Base-by-base conservation (phyloP, 2,329 filamentous ascomycete genomes). In the Dactylella cylindrospora region DNA sequence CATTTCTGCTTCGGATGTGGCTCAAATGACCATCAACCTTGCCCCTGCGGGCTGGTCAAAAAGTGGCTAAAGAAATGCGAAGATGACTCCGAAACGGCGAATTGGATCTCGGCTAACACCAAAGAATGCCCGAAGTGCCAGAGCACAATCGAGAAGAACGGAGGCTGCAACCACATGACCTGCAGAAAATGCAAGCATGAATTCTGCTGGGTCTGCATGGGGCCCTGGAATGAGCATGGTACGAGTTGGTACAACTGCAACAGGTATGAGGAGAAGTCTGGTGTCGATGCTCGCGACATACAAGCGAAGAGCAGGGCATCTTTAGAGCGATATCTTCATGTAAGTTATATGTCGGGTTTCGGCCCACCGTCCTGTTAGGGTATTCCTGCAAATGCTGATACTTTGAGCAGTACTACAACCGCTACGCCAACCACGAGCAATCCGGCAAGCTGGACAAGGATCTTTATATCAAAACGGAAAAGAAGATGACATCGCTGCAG, bases 141-240 rank as follows among this genome's bases (percentile, higher is more conserved):
- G 68, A 97, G 91, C 1, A 98, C 93, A 0, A 98, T 98, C 36
- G 93, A 98, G 75, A 98, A 98, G 81, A 98, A 98, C 67, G 90
- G 90, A 46, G 90, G 90, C 2, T 96, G 90, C 76, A 96, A 96
- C 75, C 90, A 96, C 73, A 96, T 96, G 90, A 96, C 90, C 0
- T 96, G 90, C 72, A 80, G 90, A 53, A 96, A 96, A 73, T 96
- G 90, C 76, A 89, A 90, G 70, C 85, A 96, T 71, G 90, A 96
- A 71, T 96, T 98, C 71, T 98, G 93, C 76, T 98, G 93, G 93
- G 97, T 98, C 87, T 98, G 93, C 71, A 98, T 98, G 93, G 93
- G 93, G 0, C 78, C 95, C 0, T 98, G 93, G 93, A 94, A 90
- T 0, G 93, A 98, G 74, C 93, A 98, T 72, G 93, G 93, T 65